Base-by-base conservation (phyloP, 179 eudicot species). In the Spinacia oleracea region DNA sequence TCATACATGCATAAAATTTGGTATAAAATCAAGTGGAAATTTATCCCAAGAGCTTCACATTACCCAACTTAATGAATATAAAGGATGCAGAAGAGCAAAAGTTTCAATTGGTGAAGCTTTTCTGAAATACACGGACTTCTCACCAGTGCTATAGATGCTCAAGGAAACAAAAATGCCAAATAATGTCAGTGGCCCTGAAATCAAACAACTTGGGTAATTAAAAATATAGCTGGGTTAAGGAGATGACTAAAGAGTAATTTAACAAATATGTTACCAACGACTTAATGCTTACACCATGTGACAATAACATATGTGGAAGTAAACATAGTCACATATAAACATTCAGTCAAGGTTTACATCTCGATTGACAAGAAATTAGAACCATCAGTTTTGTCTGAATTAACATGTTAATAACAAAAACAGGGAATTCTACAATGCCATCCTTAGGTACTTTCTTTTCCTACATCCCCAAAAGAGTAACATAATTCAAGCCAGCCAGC, bases 121-220 rank as follows among this genome's bases (percentile, higher is more conserved):
- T 5, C 20, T 34, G n/a, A 10, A 11, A 65, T 31, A 45, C 20
- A 45, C 29, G 23, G 10, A 25, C 14, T 27, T 27, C 77, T 74
- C 77, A 74, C 69, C 77, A 32, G 76, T 9, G 64, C 76, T 59
- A 59, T 3, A 35, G 2, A 20, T 53, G 32, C 25, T 60, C 69
- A 42, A 59, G 77, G 77, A 51, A 68, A 74, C 77, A 40, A 58
- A 38, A 60, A 10, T 73, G 25, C 7, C 6, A 5, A 11, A 59
- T n/a, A 40, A 40, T 65, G 9, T 74, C 68, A 58, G 53, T 58
- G 55, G 68, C 77, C 68, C 66, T 60, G 66, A 31, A 74, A 74
- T 38, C 35, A 18, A 56, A 40, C 77, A 59, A 59, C 77, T 59
- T 35, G 11, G 50, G 42, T 16, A 42, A n/a, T 56, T 74, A 48